These are phyloP conservation scores for Coffea humblotiana DNA, from an alignment of 305 asterid species.

Conservation along the genomic window DNA sequence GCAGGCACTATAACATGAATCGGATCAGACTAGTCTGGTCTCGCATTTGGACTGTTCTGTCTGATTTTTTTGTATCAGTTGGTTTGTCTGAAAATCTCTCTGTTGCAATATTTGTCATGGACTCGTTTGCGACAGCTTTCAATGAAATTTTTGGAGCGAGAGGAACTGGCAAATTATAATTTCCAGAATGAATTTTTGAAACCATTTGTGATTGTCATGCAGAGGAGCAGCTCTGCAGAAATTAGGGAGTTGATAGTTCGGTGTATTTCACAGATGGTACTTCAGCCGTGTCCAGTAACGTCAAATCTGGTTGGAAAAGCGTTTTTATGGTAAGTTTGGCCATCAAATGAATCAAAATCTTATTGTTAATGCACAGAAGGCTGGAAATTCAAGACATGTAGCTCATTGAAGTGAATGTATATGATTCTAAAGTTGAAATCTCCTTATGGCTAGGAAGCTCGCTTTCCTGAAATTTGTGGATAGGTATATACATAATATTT, in stretches of 20 bases:
- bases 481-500: not conserved
- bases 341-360: constrained; percentile 1
- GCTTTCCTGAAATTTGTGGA: not conserved
- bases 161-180: constrained; percentile 95
- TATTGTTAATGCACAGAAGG: not conserved
- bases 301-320: constrained; percentile 99
- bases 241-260: constrained; percentile 95
- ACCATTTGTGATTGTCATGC: constrained; percentile 95
- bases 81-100: constrained; percentile 96
- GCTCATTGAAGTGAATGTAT: constrained; percentile 2
- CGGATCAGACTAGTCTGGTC: constrained; percentile 99
- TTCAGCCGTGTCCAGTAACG: constrained; percentile 91
- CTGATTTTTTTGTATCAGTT: constrained; percentile 93
- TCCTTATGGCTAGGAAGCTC: not conserved
- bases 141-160: constrained; percentile 96
- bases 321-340: constrained; percentile 77
- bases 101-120: constrained; percentile 98
- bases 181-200: constrained; percentile 95
- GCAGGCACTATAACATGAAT: constrained; percentile 99
- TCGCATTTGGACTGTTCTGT: constrained; percentile 95
- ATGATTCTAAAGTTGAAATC: not conserved
- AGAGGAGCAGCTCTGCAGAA: constrained; percentile 84
- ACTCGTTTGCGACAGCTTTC: constrained; percentile 94
- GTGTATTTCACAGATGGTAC: constrained; percentile 98
- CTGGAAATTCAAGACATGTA: not conserved